phyloP scores from a whole-genome alignment of 805 yeast genomes.

The Candida ortonii region DNA sequence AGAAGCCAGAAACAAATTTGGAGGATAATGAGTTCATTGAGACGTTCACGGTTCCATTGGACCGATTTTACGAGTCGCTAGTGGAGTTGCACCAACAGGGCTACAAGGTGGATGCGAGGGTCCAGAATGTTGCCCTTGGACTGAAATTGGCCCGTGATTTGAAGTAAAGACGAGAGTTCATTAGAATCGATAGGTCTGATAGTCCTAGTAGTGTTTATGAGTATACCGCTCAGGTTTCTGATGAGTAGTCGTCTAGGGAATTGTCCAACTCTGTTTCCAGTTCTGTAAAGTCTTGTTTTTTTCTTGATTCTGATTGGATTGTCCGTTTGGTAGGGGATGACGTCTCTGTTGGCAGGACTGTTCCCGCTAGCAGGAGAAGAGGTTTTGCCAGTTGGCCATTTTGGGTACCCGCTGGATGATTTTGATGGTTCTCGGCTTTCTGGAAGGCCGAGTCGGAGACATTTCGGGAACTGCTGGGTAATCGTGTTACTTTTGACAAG shows the following conservation, averaged over 20 bases:
- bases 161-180: no score
- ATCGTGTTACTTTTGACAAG: slow-evolving; percentile 8
- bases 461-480: slow-evolving; percentile 10
- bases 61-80: slow-evolving; percentile 53
- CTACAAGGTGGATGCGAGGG: slow-evolving; percentile 78
- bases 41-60: slow-evolving; percentile 70
- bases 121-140: slow-evolving; percentile 85
- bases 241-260: no score
- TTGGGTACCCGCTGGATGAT: background rate
- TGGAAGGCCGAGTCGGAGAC: no score
- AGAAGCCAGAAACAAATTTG: slow-evolving; percentile 65
- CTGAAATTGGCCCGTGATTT: slow-evolving; percentile 47
- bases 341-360: background rate
- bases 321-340: background rate
- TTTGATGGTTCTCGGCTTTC: background rate
- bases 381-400: background rate
- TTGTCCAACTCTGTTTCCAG: no score
- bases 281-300: no score
- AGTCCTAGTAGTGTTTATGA: no score
- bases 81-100: slow-evolving; percentile 57
- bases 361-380: slow-evolving; percentile 1
- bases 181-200: no score
- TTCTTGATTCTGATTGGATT: no score
- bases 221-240: no score
- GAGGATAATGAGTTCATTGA: slow-evolving; percentile 94